These are phyloP conservation scores for Peribolospora baueri DNA, from an alignment of 768 basidiomycete genomes.

Conservation along the genomic window DNA sequence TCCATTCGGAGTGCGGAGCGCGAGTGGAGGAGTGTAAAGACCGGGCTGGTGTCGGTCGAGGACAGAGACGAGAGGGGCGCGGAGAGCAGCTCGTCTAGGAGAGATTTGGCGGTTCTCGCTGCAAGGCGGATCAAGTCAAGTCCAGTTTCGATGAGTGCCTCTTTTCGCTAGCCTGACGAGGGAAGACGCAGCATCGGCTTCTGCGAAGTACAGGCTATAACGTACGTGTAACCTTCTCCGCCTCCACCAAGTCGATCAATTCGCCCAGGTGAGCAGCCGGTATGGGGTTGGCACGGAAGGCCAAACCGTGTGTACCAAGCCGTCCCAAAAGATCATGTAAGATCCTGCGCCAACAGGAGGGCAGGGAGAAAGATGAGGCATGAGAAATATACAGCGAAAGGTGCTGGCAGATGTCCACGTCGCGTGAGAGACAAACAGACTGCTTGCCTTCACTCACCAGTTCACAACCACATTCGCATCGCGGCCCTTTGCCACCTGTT, in stretches of 20 bases:
- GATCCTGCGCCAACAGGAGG: conserved; percentile 35
- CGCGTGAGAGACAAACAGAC: too few species aligned
- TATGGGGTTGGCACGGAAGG: conserved; percentile 36
- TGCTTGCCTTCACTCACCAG: conserved; percentile 32
- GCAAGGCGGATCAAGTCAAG: neutral
- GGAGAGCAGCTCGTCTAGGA: conserved; percentile 46
- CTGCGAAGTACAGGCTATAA: neutral
- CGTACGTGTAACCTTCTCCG: conserved; percentile 42
- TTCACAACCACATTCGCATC: conserved; percentile 54
- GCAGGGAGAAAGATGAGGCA: neutral
- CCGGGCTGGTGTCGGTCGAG: conserved; percentile 19
- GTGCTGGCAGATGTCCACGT: neutral
- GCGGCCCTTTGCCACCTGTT: conserved; percentile 34
- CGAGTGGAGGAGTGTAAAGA: conserved; percentile 26
- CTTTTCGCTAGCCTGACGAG: too few species aligned
- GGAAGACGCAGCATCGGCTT: too few species aligned
- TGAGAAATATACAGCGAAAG: neutral
- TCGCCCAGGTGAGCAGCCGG: conserved; percentile 42
- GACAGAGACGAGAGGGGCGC: conserved; percentile 12
- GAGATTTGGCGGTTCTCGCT: conserved; percentile 55
- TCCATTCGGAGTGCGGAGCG: conserved; percentile 21
- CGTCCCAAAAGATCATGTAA: conserved; percentile 67
- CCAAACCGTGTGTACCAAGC: conserved; percentile 34
- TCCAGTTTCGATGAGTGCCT: too few species aligned
- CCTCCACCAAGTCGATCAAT: conserved; percentile 49